Evolutionary conservation across 306 rosid species (phyloP), one percentile per base, ranked within the genome.

Genomic region (Abrus pulchellus): DNA sequence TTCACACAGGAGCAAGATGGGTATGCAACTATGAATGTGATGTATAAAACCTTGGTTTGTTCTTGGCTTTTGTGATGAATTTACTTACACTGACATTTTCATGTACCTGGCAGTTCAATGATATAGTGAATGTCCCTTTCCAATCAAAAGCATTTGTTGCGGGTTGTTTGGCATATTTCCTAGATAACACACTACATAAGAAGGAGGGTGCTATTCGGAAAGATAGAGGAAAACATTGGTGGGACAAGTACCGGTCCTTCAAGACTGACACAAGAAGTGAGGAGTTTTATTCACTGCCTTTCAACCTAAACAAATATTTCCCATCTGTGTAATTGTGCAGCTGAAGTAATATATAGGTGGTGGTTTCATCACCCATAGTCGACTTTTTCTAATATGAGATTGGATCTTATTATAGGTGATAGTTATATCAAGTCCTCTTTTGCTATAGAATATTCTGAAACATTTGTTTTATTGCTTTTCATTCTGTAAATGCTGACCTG

Each of bases 151-250:
- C 99, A 3, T 96, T 96, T 32, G 99, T 96, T 1, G 99, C 98
- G 0, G 99, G 97, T 38, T 43, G 68, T 11, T 60, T 96, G 20
- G 99, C 98, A 5, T 96, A 90, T 84, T 96, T 96, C 85, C 74
- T 96, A 68, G 98, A 96, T 82, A 96, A 90, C 87, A 96, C 99
- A 0, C 73, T 96, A 59, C 97, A 93, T 60, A 86, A 84, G 78
- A 94, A 62, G 74, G 98, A 91, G 0, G n/a, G 41, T 0, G 6
- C 77, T 7, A 84, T 89, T 72, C 79, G 94, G 82, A 96, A 96
- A 83, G 99, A 96, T 86, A 83, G 98, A 14, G 99, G 99, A n/a
- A 96, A 92, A 78, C 90, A 90, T 69, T 96, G 98, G 97, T 96
- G 99, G 99, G 97, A 93, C 84, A 96, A 93, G 87, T 96, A 86